Evolutionary conservation across 2,329 filamentous ascomycete species (phyloP).

Genomic region (Metarhizium guizhouense): DNA sequence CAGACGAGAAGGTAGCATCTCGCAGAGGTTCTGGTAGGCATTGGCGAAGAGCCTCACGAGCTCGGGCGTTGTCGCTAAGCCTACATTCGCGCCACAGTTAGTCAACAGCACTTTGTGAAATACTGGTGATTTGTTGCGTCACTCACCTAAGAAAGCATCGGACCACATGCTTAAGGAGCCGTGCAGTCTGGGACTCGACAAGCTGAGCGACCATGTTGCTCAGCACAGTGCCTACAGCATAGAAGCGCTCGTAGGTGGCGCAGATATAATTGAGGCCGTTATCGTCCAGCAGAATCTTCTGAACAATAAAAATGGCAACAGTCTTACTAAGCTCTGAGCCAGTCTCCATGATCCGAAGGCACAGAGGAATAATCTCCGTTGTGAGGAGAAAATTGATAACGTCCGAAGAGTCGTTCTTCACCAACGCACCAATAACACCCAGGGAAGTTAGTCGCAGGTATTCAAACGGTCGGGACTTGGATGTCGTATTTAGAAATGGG

Average conservation of each 20-base stretch:
- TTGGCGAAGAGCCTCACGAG: constrained; percentile 87
- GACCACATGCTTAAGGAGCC: constrained; percentile 94
- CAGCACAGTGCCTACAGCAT: constrained; percentile 91
- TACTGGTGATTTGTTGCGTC: constrained; percentile 8
- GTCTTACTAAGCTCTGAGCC: constrained; percentile 98
- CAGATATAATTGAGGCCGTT: constrained; percentile 97
- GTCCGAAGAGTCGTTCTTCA: constrained; percentile 97
- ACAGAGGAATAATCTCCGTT: constrained; percentile 96
- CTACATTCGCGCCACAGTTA: constrained; percentile 35
- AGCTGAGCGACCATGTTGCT: constrained; percentile 98
- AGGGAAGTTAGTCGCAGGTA: constrained; percentile 93
- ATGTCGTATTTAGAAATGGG: constrained; percentile 96
- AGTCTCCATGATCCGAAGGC: constrained; percentile 97
- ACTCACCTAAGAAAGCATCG: constrained; percentile 86
- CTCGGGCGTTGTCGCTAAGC: constrained; percentile 90
- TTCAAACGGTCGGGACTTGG: constrained; percentile 94
- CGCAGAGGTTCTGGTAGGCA: constrained; percentile 97
- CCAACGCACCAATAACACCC: constrained; percentile 90
- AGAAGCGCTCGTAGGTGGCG: constrained; percentile 97
- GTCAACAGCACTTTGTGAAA: background rate
- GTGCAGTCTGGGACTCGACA: constrained; percentile 93
- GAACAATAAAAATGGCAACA: constrained; percentile 97
- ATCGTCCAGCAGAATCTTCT: constrained; percentile 96
- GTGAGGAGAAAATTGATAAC: constrained; percentile 98
- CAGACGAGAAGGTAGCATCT: constrained; percentile 93